phyloP scores from a whole-genome alignment of 2,329 filamentous ascomycete species.

The Aureobasidium sp. region DNA sequence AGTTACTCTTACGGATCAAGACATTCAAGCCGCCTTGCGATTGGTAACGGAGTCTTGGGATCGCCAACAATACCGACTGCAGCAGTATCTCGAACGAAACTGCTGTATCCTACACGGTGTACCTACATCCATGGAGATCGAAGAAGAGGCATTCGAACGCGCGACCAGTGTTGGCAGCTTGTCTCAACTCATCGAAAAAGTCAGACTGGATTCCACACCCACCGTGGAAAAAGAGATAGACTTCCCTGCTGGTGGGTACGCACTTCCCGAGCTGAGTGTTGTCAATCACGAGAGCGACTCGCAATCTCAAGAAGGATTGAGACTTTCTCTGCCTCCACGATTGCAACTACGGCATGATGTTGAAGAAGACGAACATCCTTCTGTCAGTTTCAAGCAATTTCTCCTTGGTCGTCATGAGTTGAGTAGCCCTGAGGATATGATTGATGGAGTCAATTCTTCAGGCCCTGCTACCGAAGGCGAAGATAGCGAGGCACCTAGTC shows the following conservation, averaged over 20 bases:
- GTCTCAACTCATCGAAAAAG: conserved; percentile 46
- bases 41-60: conserved; percentile 57
- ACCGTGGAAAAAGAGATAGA: conserved; percentile 43
- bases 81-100: conserved; percentile 54
- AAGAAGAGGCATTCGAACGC: conserved; percentile 52
- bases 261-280: background rate
- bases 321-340: background rate
- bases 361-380: conserved; percentile 4
- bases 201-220: conserved; percentile 51
- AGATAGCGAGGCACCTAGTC: conserved; percentile 4
- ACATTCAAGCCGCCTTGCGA: conserved; percentile 54
- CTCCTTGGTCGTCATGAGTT: conserved; percentile 1
- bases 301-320: background rate
- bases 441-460: conserved; percentile 1
- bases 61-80: conserved; percentile 51
- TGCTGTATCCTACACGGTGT: conserved; percentile 50
- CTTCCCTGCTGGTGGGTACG: conserved; percentile 28
- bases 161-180: conserved; percentile 45
- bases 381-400: conserved; percentile 20
- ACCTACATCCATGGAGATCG: conserved; percentile 46
- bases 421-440: conserved; percentile 20
- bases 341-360: conserved; percentile 7
- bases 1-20: conserved; percentile 48
- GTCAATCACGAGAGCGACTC: background rate
- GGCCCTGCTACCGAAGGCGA: conserved; percentile 5